Evolutionary conservation across 768 basidiomycete genomes (phyloP), one percentile per base, ranked within the genome.

Genomic region (Psilocybe cyanescens): DNA sequence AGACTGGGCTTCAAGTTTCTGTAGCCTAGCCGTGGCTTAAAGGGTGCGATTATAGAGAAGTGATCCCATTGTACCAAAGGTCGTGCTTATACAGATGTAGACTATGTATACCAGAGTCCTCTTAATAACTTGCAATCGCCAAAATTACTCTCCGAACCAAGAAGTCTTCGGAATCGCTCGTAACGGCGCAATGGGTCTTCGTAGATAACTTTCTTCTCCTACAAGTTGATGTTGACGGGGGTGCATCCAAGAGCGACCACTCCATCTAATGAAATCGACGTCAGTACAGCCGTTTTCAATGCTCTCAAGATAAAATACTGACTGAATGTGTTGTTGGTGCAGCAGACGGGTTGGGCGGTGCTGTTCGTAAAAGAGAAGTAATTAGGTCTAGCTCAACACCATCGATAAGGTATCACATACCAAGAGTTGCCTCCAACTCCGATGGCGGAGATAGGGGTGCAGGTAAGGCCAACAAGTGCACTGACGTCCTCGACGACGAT

Each of bases 301-400:
- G 24, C 41, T 16, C 16, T 28, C 12, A 3, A 54, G 19, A 16
- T n/a, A n/a, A 16, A 46, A 14, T 17, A 33, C 55, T 57, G 14
- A 57, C 55, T 29, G 41, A 57, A 57, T 8, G 44, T 2, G 45
- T 57, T 57, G 55, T 57, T 47, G 44, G 44, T 47, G 55, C 55
- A 57, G 55, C 55, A 57, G 24, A 57, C 55, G 12, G 55, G 55
- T 24, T 57, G 55, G 4, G 41, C 44, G 45, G 55, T 45, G 55
- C 55, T 57, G 19, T 47, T 16, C 6, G 14, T 8, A 24, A 17
- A 17, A 29, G 41, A 41, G 7, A 30, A n/a, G 8, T 24, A 19
- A 28, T 39, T 55, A 30, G 4, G 7, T n/a, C 16, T 14, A 45
- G 14, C 12, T 16, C n/a, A 28, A 29, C 16, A 9, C 19, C 24